Evolutionary conservation across 192 early-diverging fungal species (phyloP).

Genomic region (Backusella parvicylindrica): DNA sequence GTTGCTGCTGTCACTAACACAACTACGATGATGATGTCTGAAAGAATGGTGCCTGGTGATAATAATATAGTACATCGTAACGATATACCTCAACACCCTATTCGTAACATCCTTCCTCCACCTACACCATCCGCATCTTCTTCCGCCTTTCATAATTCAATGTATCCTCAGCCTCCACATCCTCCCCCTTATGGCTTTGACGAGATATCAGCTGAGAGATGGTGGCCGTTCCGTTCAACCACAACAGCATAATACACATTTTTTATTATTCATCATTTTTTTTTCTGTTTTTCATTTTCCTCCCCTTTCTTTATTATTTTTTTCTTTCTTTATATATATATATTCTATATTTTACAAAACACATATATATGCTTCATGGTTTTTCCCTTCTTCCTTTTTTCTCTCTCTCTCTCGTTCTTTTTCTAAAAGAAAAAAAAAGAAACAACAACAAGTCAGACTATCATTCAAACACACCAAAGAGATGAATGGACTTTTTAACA

Average conservation of each 20-base stretch:
- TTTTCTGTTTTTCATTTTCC: background rate
- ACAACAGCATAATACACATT: constrained; percentile 12
- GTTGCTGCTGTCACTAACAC: background rate
- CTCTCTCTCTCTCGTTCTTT: background rate
- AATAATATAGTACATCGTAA: background rate
- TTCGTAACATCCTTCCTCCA: constrained; percentile 1
- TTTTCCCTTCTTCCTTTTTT: too few relatives aligned
- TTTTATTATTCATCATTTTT: background rate
- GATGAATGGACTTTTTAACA: background rate
- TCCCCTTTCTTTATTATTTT: background rate
- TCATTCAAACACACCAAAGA: background rate
- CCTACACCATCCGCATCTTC: constrained; percentile 2
- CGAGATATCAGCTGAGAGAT: constrained; percentile 4
- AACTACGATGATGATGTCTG: background rate
- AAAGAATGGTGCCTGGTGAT: background rate
- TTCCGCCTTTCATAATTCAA: background rate
- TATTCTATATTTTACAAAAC: background rate
- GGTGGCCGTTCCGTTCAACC: constrained; percentile 8
- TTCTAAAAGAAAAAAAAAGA: background rate
- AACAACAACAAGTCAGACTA: background rate
- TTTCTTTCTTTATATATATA: background rate
- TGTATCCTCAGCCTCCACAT: background rate
- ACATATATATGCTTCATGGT: background rate
- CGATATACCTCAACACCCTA: background rate
- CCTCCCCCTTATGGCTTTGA: constrained; percentile 1